phyloP scores from a whole-genome alignment of 148 eudicot species.

The Chenopodium album region DNA sequence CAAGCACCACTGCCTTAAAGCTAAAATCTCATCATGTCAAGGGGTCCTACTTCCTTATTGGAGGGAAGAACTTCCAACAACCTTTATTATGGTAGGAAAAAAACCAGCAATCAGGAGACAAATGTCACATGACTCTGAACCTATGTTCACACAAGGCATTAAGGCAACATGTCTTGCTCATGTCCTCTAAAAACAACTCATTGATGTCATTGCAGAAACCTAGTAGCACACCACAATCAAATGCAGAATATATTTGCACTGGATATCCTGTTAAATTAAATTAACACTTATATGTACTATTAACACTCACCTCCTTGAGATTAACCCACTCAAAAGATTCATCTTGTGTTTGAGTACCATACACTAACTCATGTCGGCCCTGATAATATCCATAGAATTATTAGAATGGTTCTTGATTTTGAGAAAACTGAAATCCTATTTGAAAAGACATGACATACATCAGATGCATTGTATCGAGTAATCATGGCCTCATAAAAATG shows the following conservation, averaged over 20 bases:
- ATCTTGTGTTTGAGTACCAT: slow-evolving; percentile 59
- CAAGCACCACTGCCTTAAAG: not conserved
- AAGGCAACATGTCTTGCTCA: not conserved
- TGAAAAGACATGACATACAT: slow-evolving; percentile 47
- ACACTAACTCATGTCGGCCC: slow-evolving; percentile 88
- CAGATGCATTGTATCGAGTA: slow-evolving; percentile 62
- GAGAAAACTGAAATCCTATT: slow-evolving; percentile 17
- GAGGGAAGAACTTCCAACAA: not conserved
- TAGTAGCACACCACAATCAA: not conserved
- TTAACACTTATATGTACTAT: not conserved
- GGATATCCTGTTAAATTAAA: not conserved
- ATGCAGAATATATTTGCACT: not conserved
- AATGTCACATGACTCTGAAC: not conserved
- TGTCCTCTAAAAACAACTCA: not conserved
- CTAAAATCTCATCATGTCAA: not conserved
- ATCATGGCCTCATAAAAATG: slow-evolving; percentile 87
- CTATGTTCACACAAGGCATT: not conserved
- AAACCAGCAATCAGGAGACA: not conserved
- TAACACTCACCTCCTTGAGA: slow-evolving; percentile 60
- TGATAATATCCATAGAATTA: slow-evolving; percentile 34
- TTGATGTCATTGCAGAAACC: not conserved
- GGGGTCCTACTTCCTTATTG: too few relatives aligned
- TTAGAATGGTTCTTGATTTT: slow-evolving; percentile 21
- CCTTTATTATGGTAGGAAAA: not conserved
- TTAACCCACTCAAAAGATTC: slow-evolving; percentile 95